Base-by-base conservation (phyloP, 257 asterid genomes). In the Fraxinus americana region DNA sequence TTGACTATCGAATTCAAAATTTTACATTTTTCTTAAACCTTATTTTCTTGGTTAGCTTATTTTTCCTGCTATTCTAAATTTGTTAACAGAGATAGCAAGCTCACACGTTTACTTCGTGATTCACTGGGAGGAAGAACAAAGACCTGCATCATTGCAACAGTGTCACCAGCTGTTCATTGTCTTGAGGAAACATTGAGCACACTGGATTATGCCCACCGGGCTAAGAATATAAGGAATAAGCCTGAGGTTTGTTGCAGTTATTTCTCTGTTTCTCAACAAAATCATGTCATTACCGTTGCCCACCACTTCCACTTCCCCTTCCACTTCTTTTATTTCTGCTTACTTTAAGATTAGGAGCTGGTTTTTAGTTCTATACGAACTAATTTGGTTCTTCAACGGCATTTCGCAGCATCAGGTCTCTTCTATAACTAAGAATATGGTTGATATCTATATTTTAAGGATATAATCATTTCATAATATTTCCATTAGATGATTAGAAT, bases 171-270 rank as follows among this genome's bases (percentile, higher is more conserved):
- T 72, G 95, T 93, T 79, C 97, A 91, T 84, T 90, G 97, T 83
- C 90, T 93, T 59, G 98, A 93, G 90, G 98, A 93, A 86, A 93
- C 97, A 68, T 86, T 93, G 76, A 93, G 98, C 85, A 93, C 98
- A 4, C 79, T 93, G 78, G 98, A 93, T 82, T 93, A 93, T 78
- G 98, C 98, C 8, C 95, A 90, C 82, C 84, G 97, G 86, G 98
- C 98, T 25, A 93, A 93, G 79, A 86, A 93, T 81, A 93, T 93
- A 82, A 91, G 67, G 92, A 93, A 93, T 88, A 93, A 93, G 83
- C 98, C 98, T 8, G 98, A 94, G 98, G 98, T 91, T 59, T 75
- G 76, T 82, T 59, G 39, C 67, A 21, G 67, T 21, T 9, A 59
- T 59, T 59, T 59, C 67, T 59, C 23, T 59, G 13, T 59, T 57